Conservation (phyloP, 441 rosid genomes). For the Rhodomyrtus psidioides region DNA sequence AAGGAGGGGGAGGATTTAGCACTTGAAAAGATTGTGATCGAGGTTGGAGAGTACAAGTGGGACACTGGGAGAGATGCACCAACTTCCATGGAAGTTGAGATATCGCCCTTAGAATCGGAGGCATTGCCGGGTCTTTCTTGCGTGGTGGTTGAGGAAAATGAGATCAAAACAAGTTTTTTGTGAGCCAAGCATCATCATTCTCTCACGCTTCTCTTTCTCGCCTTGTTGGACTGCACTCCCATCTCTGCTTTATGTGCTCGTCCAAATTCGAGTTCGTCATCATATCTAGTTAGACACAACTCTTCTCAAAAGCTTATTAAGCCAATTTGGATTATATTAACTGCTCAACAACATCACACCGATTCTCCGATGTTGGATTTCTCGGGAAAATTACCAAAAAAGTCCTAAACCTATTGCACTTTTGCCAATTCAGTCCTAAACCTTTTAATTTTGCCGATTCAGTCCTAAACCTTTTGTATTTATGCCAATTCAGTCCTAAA, state of each 20-base stretch:
- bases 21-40: background rate
- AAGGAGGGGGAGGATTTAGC: background rate
- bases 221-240: background rate
- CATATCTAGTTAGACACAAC: no score
- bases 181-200: background rate
- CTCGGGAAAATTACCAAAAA: no score
- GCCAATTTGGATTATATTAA: no score
- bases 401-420: no score
- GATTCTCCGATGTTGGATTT: no score
- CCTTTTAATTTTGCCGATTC: no score
- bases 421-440: no score
- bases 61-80: background rate
- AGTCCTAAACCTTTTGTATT: no score
- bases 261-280: no score
- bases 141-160: slow-evolving; percentile 20
- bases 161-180: background rate
- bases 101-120: slow-evolving; percentile 2
- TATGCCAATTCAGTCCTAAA: no score
- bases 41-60: background rate
- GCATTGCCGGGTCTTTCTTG: background rate
- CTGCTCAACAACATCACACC: no score
- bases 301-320: no score
- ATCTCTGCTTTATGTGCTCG: background rate
- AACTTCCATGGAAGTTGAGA: slow-evolving; percentile 17
- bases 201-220: background rate